Conservation (phyloP, 176 grass and related monocot genomes). For the Tuctoria greenei region DNA sequence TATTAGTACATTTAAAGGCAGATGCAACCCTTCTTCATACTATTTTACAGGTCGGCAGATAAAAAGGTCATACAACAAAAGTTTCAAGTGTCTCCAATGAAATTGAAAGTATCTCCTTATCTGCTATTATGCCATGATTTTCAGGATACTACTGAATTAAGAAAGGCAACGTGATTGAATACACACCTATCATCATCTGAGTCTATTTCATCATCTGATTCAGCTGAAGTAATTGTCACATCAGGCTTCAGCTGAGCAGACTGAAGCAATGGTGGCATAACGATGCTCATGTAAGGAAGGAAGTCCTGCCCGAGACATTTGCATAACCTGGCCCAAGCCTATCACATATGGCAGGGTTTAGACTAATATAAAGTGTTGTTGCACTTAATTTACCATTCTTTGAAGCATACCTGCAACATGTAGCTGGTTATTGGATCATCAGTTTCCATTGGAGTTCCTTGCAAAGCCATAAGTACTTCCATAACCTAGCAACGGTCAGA, state of each 20-base stretch:
- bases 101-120: not conserved
- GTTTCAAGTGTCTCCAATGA: not conserved
- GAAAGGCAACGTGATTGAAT: slow-evolving; percentile 22
- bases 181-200: slow-evolving; percentile 93
- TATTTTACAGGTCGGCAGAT: not conserved
- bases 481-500: slow-evolving; percentile 62
- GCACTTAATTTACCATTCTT: slow-evolving; percentile 14
- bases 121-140: not conserved
- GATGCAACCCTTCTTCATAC: not conserved
- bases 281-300: slow-evolving; percentile 95
- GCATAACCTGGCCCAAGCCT: slow-evolving; percentile 99
- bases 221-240: slow-evolving; percentile 92
- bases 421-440: slow-evolving; percentile 99
- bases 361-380: slow-evolving; percentile 6
- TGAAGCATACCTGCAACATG: slow-evolving; percentile 82
- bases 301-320: slow-evolving; percentile 99
- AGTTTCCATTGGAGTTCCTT: slow-evolving; percentile 95
- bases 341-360: slow-evolving; percentile 34
- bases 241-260: slow-evolving; percentile 99
- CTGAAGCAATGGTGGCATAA: slow-evolving; percentile 97
- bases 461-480: slow-evolving; percentile 96
- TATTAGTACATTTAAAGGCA: not conserved
- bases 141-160: not conserved
- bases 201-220: slow-evolving; percentile 94
- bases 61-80: not conserved